Evolutionary conservation across 257 asterid species (phyloP), one percentile per base, ranked within the genome.

Genomic region (Vinca minor): DNA sequence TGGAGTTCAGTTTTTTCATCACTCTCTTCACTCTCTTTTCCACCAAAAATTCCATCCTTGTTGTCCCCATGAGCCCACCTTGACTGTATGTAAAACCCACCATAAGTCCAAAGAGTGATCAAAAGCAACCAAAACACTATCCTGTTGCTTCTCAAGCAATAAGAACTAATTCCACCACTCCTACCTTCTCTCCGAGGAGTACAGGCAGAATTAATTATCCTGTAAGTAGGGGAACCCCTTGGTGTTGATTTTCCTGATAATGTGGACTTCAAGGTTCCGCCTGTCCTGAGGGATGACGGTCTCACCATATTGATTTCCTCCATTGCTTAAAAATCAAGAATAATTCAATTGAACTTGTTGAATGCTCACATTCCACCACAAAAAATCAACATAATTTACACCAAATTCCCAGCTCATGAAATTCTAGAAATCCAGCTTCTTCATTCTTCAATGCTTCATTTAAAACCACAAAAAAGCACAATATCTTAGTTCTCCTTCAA

Each of bases 21-120:
- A 49, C 69, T 52, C 8, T 77, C 71, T 56, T 86, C 81, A 42
- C 85, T 87, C 34, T 79, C 96, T 76, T 74, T 80, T 66, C 97
- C 96, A 32, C 96, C 95, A 63, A 93, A 93, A n/a, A 89, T 85
- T 47, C 79, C 91, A 67, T 93, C 97, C 81, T 89, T 89, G 68
- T 93, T 93, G 72, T 93, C 94, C 28, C 97, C 99, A 50, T 93
- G 99, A 15, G 99, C 99, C 99, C 99, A 93, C 47, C 81, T 84
- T 29, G 99, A 93, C 81, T 93, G 97, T 66, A 89, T 67, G 65
- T 82, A 89, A 73, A 93, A 89, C 46, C 95, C 96, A 39, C 87
- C 99, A 73, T 93, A 93, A 15, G 97, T 83, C 99, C 96, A 93
- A 47, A 93, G 92, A 59, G 99, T 87, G 76, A 93, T 93, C 81